These are phyloP conservation scores for Pneumocystis carinii DNA, from an alignment of 1,139 yeast genomes.

Conservation along the genomic window DNA sequence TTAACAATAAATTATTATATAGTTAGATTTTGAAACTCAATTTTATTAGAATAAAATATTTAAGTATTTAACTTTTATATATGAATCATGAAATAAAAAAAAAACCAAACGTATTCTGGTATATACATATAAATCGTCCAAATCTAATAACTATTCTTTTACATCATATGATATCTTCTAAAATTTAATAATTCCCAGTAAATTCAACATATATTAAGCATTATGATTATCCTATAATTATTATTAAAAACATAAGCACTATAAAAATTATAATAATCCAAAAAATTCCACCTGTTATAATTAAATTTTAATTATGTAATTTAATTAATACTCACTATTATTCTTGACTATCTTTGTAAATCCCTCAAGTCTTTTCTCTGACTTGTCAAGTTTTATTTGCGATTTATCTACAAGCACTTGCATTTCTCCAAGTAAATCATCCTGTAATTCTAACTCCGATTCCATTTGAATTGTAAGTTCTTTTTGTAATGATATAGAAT, in stretches of 20 bases:
- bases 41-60: no score
- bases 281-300: neutral
- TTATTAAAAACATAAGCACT: neutral
- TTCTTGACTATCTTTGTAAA: neutral
- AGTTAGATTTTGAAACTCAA: no score
- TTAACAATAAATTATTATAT: no score
- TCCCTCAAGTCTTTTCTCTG: neutral
- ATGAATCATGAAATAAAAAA: no score
- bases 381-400: neutral
- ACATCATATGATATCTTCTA: neutral
- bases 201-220: neutral
- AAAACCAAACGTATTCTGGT: no score
- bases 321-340: neutral
- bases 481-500: neutral
- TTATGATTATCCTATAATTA: neutral
- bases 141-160: no score
- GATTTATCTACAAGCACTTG: neutral
- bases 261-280: neutral
- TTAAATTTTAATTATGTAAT: neutral
- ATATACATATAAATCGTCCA: no score
- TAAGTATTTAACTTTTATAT: no score
- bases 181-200: neutral
- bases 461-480: neutral
- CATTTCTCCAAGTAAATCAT: conserved; percentile 1
- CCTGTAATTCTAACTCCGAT: neutral